phyloP scores from a whole-genome alignment of 2,329 filamentous ascomycete genomes.

The Tolypocladium album region DNA sequence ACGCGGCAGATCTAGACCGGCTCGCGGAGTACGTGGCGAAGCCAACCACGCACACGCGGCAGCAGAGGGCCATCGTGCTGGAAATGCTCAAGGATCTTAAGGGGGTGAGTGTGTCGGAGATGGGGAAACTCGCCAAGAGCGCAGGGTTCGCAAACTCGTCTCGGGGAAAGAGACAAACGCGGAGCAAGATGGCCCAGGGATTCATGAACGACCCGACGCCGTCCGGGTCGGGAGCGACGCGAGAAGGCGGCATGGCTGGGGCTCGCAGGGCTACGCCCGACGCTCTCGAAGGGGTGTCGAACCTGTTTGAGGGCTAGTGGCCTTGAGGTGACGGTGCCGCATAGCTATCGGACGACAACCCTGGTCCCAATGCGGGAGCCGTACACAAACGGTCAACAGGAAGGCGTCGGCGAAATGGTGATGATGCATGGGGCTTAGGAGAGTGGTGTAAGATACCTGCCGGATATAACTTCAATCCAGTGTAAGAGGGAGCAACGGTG shows the following conservation, averaged over 20 bases:
- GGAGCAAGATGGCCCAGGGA: slow-evolving; percentile 48
- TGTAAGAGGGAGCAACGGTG: not conserved
- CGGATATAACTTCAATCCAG: not conserved
- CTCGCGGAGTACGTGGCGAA: slow-evolving; percentile 51
- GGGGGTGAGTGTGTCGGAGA: slow-evolving; percentile 85
- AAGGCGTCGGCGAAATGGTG: not conserved
- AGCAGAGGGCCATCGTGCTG: slow-evolving; percentile 71
- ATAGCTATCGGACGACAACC: not conserved
- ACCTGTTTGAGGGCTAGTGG: slow-evolving; percentile 31
- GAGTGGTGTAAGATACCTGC: not conserved
- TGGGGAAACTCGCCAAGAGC: slow-evolving; percentile 66
- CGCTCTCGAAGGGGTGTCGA: slow-evolving; percentile 42
- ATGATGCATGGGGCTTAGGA: not conserved
- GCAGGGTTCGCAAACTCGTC: slow-evolving; percentile 21
- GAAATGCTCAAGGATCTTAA: slow-evolving; percentile 79
- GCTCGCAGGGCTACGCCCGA: slow-evolving; percentile 33
- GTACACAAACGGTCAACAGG: not conserved
- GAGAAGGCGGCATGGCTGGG: slow-evolving; percentile 14
- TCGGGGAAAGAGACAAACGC: slow-evolving; percentile 15
- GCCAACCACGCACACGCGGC: slow-evolving; percentile 51
- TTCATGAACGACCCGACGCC: slow-evolving; percentile 48
- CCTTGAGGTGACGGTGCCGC: not conserved
- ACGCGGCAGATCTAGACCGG: slow-evolving; percentile 53
- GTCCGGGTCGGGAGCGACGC: slow-evolving; percentile 15
- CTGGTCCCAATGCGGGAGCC: not conserved